phyloP scores from a whole-genome alignment of 257 asterid genomes.

The Cinchona pubescens region DNA sequence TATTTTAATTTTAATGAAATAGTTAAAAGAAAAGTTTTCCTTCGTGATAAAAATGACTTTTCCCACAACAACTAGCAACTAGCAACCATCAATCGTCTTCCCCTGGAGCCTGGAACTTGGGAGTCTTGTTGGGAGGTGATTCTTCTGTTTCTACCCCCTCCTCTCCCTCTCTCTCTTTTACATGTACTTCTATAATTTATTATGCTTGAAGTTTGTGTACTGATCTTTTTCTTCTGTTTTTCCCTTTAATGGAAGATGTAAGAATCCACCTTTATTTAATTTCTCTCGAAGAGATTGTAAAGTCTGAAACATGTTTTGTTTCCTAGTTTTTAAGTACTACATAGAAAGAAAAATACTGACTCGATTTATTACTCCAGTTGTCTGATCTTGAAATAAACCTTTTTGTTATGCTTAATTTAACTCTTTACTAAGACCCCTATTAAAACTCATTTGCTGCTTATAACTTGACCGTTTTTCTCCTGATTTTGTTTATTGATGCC shows the following conservation, averaged over 20 bases:
- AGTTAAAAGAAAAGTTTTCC: too few species aligned
- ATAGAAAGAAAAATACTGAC: too few species aligned
- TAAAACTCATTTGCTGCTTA: background rate
- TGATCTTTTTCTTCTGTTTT: background rate
- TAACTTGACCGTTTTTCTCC: background rate
- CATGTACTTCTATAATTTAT: background rate
- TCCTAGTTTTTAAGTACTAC: too few species aligned
- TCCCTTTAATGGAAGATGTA: background rate
- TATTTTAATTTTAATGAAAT: too few species aligned
- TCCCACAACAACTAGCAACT: too few species aligned
- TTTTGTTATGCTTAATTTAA: background rate
- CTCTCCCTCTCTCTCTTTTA: background rate
- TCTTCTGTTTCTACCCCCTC: slow-evolving; percentile 3
- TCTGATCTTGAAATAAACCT: background rate
- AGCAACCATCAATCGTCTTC: slow-evolving; percentile 11
- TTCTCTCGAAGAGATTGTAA: background rate
- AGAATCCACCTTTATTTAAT: background rate
- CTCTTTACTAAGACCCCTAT: background rate
- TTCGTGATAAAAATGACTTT: too few species aligned
- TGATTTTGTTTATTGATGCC: background rate
- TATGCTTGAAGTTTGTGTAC: background rate
- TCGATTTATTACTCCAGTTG: background rate
- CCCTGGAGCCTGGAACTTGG: background rate
- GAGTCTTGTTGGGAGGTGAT: slow-evolving; percentile 2
- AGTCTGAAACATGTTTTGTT: too few species aligned